Conservation (phyloP, 257 asterid species). For the Thymus quinquecostatus region DNA sequence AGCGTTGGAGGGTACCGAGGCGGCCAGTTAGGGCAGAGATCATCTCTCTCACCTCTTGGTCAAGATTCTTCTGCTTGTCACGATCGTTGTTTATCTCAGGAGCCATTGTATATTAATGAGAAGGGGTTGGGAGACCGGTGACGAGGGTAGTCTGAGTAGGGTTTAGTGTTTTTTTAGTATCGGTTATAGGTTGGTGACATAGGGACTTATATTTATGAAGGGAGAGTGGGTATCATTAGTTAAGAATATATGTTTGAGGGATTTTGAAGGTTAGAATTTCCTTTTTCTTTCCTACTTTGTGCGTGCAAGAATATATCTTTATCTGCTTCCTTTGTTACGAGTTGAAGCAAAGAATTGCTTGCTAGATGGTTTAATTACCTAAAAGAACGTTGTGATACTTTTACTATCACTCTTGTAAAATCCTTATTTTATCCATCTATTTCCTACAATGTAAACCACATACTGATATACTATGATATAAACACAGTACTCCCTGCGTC, state of each 20-base stretch:
- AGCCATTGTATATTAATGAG: constrained; percentile 39
- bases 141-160: neutral
- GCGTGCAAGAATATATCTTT: constrained; percentile 23
- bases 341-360: constrained; percentile 48
- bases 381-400: no score
- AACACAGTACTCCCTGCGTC: no score
- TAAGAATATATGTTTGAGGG: neutral
- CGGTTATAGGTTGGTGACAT: no score
- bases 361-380: constrained; percentile 31
- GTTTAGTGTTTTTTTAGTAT: neutral
- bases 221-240: constrained; percentile 5
- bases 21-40: constrained; percentile 65
- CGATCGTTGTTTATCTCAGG: constrained; percentile 41
- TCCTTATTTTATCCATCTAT: no score
- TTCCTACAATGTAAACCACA: no score
- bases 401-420: no score
- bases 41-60: constrained; percentile 62
- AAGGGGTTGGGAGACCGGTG: neutral
- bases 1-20: constrained; percentile 47
- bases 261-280: constrained; percentile 26
- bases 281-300: constrained; percentile 40
- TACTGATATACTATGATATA: no score
- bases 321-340: neutral
- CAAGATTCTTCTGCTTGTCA: constrained; percentile 50
- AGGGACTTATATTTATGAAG: constrained; percentile 35